Percentiles rank a stretch among this genome's conserved stretches.
phyloP scores from a whole-genome alignment of 1,284 basidiomycete genomes.

The Rhodotorula sp. region DNA sequence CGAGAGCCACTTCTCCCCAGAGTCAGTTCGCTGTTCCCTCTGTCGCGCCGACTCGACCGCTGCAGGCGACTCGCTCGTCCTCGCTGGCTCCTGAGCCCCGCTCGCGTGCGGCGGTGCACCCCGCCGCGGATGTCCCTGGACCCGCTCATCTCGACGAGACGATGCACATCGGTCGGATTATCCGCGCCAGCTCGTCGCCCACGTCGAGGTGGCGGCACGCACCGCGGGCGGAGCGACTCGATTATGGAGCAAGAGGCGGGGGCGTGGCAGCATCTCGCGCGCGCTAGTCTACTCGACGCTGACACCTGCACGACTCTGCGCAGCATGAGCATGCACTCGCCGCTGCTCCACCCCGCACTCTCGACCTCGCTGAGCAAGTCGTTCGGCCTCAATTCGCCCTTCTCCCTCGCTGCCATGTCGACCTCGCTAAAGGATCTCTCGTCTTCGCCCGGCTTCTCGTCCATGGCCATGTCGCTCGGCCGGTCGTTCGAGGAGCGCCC shows the following conservation, averaged over 20 bases:
- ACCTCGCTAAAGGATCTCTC: conserved; percentile 39
- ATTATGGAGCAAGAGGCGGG: no score
- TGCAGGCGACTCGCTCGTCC: not conserved
- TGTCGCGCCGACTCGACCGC: not conserved
- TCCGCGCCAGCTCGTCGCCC: no score
- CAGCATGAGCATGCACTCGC: conserved; percentile 32
- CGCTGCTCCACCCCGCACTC: conserved; percentile 42
- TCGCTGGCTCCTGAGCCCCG: not conserved
- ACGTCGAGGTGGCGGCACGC: not conserved
- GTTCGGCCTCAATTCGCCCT: conserved; percentile 43
- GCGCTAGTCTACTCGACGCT: not conserved
- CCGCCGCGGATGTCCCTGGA: not conserved
- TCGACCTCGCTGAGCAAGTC: conserved; percentile 39
- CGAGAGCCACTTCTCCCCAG: conserved; percentile 25
- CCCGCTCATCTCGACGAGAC: no score
- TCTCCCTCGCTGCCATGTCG: conserved; percentile 43
- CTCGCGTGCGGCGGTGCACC: not conserved
- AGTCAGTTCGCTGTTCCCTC: conserved; percentile 18
- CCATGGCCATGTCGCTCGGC: conserved; percentile 44
- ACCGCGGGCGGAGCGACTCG: no score
- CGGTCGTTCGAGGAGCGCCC: conserved; percentile 45
- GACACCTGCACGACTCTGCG: not conserved
- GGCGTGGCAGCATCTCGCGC: not conserved
- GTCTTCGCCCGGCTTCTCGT: conserved; percentile 42
- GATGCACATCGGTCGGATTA: no score